Evolutionary conservation across 164 flowering plant genomes (phyloP).

Genomic region (Euptelea pleiosperma): DNA sequence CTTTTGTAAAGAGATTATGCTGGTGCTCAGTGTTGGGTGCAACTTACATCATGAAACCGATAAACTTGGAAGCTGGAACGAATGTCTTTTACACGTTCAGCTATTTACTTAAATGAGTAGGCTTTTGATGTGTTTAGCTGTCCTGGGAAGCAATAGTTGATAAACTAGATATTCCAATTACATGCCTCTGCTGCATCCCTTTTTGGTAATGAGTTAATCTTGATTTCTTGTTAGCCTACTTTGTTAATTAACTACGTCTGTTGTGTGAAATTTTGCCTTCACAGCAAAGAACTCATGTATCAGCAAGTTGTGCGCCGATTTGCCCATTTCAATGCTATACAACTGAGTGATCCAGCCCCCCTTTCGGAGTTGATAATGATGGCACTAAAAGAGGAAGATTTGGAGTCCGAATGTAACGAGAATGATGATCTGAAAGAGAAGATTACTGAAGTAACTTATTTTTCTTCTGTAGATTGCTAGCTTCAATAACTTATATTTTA

Average conservation of each 20-base stretch:
- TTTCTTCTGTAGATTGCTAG: neutral
- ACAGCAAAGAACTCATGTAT: slow-evolving; percentile 98
- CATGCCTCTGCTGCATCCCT: neutral
- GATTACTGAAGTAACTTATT: slow-evolving; percentile 67
- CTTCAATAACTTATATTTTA: neutral
- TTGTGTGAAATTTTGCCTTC: slow-evolving; percentile 5
- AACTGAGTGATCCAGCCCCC: slow-evolving; percentile 85
- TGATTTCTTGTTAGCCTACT: neutral
- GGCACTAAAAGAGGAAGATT: slow-evolving; percentile 85
- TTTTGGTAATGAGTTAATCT: neutral
- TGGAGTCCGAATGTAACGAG: slow-evolving; percentile 49
- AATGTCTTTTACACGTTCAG: neutral
- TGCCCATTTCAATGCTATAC: slow-evolving; percentile 92
- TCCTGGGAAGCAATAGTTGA: neutral
- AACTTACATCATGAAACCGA: neutral
- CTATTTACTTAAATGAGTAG: neutral
- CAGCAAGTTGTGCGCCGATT: slow-evolving; percentile 91
- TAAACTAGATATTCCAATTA: slow-evolving; percentile 1
- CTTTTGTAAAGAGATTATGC: neutral
- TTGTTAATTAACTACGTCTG: neutral
- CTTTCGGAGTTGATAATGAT: slow-evolving; percentile 58
- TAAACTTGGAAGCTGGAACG: slow-evolving; percentile 1
- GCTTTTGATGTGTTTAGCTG: neutral
- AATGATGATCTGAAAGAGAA: slow-evolving; percentile 67
- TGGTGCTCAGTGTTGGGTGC: neutral